Evolutionary conservation across 1,284 basidiomycete genomes (phyloP).

Genomic region (Cryptococcus sp.): DNA sequence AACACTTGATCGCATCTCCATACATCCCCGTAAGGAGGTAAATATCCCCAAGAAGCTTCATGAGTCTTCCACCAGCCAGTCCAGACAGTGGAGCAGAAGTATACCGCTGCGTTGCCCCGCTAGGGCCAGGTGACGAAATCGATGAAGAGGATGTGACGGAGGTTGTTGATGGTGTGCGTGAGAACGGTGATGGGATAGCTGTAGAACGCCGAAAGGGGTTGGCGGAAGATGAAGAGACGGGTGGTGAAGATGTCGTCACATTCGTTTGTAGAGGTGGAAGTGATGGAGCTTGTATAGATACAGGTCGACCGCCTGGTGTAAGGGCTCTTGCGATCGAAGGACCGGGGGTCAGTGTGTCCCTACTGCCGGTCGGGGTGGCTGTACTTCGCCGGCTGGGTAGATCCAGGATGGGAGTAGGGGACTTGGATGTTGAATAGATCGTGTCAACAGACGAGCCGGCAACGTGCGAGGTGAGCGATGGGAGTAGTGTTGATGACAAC

Average conservation of each 20-base stretch:
- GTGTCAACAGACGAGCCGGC: not conserved
- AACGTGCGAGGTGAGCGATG: constrained; percentile 29
- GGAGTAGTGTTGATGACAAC: constrained; percentile 45
- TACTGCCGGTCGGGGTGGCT: constrained; percentile 19
- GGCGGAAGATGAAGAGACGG: constrained; percentile 21
- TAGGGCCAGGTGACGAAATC: not conserved
- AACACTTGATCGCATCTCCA: constrained; percentile 76
- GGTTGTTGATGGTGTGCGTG: constrained; percentile 26
- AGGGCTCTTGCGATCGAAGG: constrained; percentile 22
- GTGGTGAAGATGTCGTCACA: constrained; percentile 33
- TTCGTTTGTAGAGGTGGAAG: constrained; percentile 30
- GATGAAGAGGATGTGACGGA: constrained; percentile 12
- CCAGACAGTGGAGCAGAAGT: constrained; percentile 35
- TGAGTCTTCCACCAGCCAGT: constrained; percentile 55
- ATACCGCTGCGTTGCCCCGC: constrained; percentile 16
- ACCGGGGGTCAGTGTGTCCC: constrained; percentile 8
- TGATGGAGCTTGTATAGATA: constrained; percentile 35
- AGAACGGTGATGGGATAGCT: constrained; percentile 31
- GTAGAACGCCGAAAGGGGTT: constrained; percentile 41
- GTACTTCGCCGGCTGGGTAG: constrained; percentile 21
- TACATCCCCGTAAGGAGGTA: constrained; percentile 76
- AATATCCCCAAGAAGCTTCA: constrained; percentile 83
- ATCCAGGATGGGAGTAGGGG: constrained; percentile 9
- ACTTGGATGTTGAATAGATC: constrained; percentile 6
- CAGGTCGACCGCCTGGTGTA: constrained; percentile 40